phyloP scores from a whole-genome alignment of 306 rosid genomes.

The Arachis stenosperma region DNA sequence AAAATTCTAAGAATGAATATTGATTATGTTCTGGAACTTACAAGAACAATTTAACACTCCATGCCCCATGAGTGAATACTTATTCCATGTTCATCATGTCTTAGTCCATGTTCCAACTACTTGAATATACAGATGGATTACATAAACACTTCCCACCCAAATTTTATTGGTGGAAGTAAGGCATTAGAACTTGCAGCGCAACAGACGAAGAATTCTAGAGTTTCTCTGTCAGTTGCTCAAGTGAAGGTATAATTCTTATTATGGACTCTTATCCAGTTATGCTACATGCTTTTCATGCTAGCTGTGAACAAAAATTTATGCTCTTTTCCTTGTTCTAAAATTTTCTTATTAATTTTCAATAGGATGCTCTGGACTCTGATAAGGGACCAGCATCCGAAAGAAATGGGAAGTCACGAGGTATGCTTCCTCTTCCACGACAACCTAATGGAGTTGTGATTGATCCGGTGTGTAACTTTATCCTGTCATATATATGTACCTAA shows the following conservation, averaged over 20 bases:
- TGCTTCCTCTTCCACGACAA: conserved; percentile 73
- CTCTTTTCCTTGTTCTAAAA: not conserved
- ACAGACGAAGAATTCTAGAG: conserved; percentile 68
- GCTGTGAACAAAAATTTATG: conserved; percentile 5
- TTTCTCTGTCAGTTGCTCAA: conserved; percentile 57
- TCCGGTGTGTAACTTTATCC: conserved; percentile 52
- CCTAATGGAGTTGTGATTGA: conserved; percentile 77
- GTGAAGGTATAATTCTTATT: conserved; percentile 57
- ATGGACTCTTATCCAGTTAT: conserved; percentile 24
- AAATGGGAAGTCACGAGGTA: conserved; percentile 61
- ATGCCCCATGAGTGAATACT: not conserved
- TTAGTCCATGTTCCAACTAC: conserved; percentile 36
- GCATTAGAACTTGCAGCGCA: conserved; percentile 77
- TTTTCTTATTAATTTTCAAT: conserved; percentile 31
- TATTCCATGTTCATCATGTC: conserved; percentile 20
- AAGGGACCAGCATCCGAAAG: conserved; percentile 74
- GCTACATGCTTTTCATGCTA: conserved; percentile 4
- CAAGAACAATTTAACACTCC: not conserved
- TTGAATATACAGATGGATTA: conserved; percentile 79
- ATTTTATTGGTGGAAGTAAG: conserved; percentile 95
- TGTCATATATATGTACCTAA: not conserved
- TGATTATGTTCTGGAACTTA: conserved; percentile 12
- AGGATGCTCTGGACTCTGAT: conserved; percentile 82
- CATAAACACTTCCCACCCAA: conserved; percentile 96
- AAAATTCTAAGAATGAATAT: not conserved